Base-by-base conservation (phyloP, 2,329 filamentous ascomycete genomes). In the Fusarium sambucinum region DNA sequence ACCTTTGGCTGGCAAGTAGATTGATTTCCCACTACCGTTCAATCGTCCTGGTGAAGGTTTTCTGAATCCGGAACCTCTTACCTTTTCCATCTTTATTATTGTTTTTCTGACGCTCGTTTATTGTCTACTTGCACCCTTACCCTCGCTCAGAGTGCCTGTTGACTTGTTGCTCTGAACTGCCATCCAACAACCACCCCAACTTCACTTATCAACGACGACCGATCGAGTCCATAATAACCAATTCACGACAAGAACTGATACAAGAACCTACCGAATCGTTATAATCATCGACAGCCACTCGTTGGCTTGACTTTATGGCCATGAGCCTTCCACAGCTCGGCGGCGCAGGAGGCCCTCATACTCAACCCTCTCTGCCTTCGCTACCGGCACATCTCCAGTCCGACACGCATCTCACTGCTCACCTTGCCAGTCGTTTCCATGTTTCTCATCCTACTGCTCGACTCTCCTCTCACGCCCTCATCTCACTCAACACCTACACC, bases 401-500 rank as follows among this genome's bases (percentile, higher is more conserved):
- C 72, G 91, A 93, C 75, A 92, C 90, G 45, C 90, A 93, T 75
- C 83, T 95, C 71, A 96, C 92, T 5, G 91, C 91, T 53, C 92
- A 95, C 79, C 87, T 96, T 66, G 93, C 92, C 73, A 93, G 88
- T 78, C 93, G 95, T 55, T 99, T 97, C 80, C 96, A 99, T 82
- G 92, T 96, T 54, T 92, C 92, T 55, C 83, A 96, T 61, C 94
- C 96, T 12, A 97, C 94, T 1, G 93, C 96, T 54, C 89, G 89
- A 48, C 88, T 99, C 19, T 97, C 94, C 1, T 97, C 94, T 1
- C 94, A 98, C 77, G 96, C 91, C 48, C 86, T 98, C 72, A 91
- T 99, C 76, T 92, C 92, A 53, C 84, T 99, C 69, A 99, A 99
- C 83, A 99, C 94, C 21, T 98, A 97, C 79, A 95, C 93, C 13